Base-by-base conservation (phyloP, 768 basidiomycete species). In the Lactifluus volemus region DNA sequence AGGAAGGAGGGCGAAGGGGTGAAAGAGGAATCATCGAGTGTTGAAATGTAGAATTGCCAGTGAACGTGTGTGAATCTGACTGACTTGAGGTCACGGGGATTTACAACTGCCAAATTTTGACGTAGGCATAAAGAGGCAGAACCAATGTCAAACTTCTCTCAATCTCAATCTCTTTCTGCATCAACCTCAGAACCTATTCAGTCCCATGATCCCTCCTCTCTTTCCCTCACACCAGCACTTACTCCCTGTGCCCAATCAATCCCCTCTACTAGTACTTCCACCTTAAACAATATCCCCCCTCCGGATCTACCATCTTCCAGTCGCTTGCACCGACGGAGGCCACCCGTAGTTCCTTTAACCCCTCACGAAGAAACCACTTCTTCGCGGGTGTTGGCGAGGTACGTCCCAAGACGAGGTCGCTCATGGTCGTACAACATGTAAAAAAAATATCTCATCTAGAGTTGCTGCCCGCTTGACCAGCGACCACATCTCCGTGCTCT, bases 401-500 rank as follows among this genome's bases (percentile, higher is more conserved):
- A 12, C 34, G 63, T 32, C 42, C 8, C 29, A 3, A n/a, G 48
- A 19, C 15, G 11, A 30, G 48, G 15, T 1, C 15, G 32, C 48
- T 51, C 60, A n/a, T 59, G 55, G 38, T 2, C 12, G 17, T n/a
- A n/a, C 21, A n/a, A 11, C 34, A 29, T 17, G 34, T 36, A 21
- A 47, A 8, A 47, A 5, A 2, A 17, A 39, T 36, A 30, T 25
- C n/a, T 39, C 25, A 42, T n/a, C 38, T 68, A 88, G 85, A 65
- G 75, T 88, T 63, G 74, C 78, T 60, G 69, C 79, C 25, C 78
- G 78, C 65, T 74, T 90, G 53, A 78, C 78, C 1, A 73, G 78
- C 39, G 89, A 92, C 71, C 89, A 90, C 56, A 73, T 76, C 44
- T 73, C 78, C 15, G 81, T 81, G 15, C 66, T 83, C 53, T 78